phyloP scores from a whole-genome alignment of 2,329 filamentous ascomycete genomes.

The Xylariaceae sp. region DNA sequence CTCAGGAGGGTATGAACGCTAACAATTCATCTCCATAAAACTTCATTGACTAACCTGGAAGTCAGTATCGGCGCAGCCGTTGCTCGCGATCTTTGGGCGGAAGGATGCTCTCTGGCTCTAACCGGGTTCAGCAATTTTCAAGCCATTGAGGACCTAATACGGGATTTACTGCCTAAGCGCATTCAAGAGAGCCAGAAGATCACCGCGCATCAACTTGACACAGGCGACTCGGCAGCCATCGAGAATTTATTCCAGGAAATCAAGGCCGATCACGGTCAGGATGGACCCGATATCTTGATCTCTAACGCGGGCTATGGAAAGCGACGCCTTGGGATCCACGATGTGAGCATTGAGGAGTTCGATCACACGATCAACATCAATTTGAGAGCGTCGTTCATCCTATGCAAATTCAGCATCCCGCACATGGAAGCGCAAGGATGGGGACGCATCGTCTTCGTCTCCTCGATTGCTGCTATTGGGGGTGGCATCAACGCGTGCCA shows the following conservation, averaged over 20 bases:
- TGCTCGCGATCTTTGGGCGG: slow-evolving; percentile 32
- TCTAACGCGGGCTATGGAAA: slow-evolving; percentile 64
- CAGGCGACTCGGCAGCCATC: slow-evolving; percentile 49
- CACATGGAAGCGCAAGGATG: slow-evolving; percentile 55
- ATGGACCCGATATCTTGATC: slow-evolving; percentile 56
- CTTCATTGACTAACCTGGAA: slow-evolving; percentile 4
- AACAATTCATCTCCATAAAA: too few species aligned
- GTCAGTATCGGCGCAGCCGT: slow-evolving; percentile 33
- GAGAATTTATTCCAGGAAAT: slow-evolving; percentile 51
- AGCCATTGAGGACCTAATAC: slow-evolving; percentile 27
- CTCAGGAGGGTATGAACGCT: slow-evolving; percentile 31
- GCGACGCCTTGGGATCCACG: slow-evolving; percentile 49
- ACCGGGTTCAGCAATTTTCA: slow-evolving; percentile 31
- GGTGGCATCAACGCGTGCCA: slow-evolving; percentile 60
- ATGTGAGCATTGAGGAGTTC: slow-evolving; percentile 60
- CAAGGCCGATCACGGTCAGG: slow-evolving; percentile 44
- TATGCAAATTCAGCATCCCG: slow-evolving; percentile 55
- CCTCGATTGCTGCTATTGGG: slow-evolving; percentile 57
- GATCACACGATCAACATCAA: slow-evolving; percentile 59
- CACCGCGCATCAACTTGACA: slow-evolving; percentile 54
- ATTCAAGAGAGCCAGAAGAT: slow-evolving; percentile 36
- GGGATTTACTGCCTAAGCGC: slow-evolving; percentile 25
- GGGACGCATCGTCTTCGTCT: slow-evolving; percentile 61
- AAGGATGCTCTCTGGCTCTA: slow-evolving; percentile 33
- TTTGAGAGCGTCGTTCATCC: slow-evolving; percentile 55